Evolutionary conservation across 1,284 basidiomycete genomes (phyloP).

Genomic region (Trichosporon sp.): DNA sequence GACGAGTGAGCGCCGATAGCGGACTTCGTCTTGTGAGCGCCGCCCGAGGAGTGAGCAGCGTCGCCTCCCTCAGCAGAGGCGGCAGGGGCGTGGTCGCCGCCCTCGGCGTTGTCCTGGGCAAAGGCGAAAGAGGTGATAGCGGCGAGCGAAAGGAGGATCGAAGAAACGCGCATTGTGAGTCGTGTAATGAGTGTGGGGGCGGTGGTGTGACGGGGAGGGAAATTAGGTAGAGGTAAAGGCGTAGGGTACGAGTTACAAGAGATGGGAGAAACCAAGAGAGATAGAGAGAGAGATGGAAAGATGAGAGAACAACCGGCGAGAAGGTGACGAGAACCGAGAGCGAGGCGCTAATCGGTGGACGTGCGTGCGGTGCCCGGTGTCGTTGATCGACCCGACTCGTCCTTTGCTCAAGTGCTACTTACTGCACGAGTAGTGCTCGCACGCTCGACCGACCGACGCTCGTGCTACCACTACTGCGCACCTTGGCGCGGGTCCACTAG

Average conservation of each 20-base stretch:
- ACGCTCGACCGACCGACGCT: too few relatives aligned
- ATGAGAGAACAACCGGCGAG: not conserved
- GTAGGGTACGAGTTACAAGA: not conserved
- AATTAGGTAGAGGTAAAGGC: not conserved
- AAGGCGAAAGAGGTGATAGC: not conserved
- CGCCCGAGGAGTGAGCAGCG: not conserved
- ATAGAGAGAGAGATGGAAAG: not conserved
- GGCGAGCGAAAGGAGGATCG: not conserved
- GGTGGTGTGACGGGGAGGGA: not conserved
- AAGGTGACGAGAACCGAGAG: not conserved
- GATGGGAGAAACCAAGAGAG: not conserved
- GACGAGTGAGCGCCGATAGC: not conserved
- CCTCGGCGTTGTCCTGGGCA: not conserved
- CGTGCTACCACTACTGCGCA: not conserved
- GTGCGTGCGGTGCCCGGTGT: not conserved
- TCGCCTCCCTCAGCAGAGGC: not conserved
- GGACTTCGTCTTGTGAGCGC: not conserved
- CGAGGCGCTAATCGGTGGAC: not conserved
- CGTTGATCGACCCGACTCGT: too few relatives aligned
- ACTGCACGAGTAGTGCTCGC: too few relatives aligned
- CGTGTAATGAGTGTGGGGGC: not conserved
- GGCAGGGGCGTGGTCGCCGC: not conserved
- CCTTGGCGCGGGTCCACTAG: not conserved
- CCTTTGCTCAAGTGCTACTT: too few relatives aligned
- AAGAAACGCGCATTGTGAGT: not conserved